Evolutionary conservation across 2,329 filamentous ascomycete genomes (phyloP).

Genomic region (Davidsoniella virescens): DNA sequence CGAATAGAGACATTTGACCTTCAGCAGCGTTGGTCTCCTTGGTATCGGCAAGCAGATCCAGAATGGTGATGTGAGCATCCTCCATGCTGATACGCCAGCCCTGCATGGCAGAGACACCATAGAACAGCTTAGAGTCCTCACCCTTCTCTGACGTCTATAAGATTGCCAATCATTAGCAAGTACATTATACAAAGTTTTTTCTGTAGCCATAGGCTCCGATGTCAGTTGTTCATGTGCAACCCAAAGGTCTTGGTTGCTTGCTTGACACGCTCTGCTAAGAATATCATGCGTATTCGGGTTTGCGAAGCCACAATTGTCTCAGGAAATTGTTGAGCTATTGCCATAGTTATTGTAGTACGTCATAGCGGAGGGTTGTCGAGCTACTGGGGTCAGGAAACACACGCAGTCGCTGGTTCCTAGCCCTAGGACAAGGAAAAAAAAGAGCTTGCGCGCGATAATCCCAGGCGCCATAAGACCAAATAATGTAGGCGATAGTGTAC

Average conservation of each 20-base stretch:
- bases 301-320: no score
- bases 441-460: neutral
- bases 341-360: neutral
- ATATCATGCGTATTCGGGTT: no score
- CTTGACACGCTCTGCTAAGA: no score
- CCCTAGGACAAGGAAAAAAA: neutral
- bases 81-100: constrained; percentile 99
- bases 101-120: constrained; percentile 96
- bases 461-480: no score
- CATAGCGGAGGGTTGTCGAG: neutral
- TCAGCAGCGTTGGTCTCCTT: constrained; percentile 45
- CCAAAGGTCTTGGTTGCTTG: no score
- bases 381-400: neutral
- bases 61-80: constrained; percentile 77
- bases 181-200: neutral
- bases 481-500: no score
- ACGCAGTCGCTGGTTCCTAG: neutral
- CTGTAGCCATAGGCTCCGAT: no score
- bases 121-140: constrained; percentile 83
- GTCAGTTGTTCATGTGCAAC: no score
- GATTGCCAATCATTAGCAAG: constrained; percentile 8
- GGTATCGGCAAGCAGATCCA: constrained; percentile 44
- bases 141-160: constrained; percentile 69
- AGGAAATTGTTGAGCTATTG: no score
- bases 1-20: constrained; percentile 81